Conservation (phyloP, 192 early-diverging fungal species). For the Mortierella alpina region DNA sequence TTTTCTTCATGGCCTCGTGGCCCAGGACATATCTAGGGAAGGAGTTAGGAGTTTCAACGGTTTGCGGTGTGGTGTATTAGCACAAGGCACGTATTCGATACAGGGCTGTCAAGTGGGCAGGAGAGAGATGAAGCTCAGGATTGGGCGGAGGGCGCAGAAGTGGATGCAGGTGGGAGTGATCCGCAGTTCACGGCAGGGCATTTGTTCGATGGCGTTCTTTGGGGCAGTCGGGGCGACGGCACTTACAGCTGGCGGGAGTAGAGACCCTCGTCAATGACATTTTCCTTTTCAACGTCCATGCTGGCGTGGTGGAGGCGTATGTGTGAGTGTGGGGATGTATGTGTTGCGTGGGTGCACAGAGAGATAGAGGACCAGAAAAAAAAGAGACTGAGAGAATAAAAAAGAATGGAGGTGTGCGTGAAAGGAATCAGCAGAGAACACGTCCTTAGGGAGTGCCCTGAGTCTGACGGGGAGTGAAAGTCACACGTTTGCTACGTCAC, state of each 20-base stretch:
- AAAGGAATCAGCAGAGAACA: neutral
- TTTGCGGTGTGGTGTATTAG: neutral
- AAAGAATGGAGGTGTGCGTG: neutral
- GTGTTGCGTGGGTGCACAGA: neutral
- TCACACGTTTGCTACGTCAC: neutral
- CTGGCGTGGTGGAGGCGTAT: neutral
- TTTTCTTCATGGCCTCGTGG: slow-evolving; percentile 97
- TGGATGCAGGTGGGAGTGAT: neutral
- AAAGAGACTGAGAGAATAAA: neutral
- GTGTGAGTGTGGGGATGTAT: neutral
- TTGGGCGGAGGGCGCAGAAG: neutral
- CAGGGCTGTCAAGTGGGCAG: neutral
- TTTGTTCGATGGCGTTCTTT: slow-evolving; percentile 34
- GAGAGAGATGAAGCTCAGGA: neutral
- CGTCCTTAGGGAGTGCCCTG: neutral
- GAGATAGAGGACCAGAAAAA: neutral
- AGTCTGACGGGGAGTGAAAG: neutral
- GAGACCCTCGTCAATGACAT: slow-evolving; percentile 91
- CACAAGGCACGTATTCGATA: no score
- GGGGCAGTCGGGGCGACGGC: slow-evolving; percentile 30
- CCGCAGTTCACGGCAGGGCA: slow-evolving; percentile 34
- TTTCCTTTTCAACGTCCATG: slow-evolving; percentile 62
- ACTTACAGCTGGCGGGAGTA: slow-evolving; percentile 99
- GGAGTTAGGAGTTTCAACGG: slow-evolving; percentile 1
- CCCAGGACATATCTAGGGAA: slow-evolving; percentile 85